Conservation (phyloP, 164 flowering plant species). For the Euptelea pleiosperma region DNA sequence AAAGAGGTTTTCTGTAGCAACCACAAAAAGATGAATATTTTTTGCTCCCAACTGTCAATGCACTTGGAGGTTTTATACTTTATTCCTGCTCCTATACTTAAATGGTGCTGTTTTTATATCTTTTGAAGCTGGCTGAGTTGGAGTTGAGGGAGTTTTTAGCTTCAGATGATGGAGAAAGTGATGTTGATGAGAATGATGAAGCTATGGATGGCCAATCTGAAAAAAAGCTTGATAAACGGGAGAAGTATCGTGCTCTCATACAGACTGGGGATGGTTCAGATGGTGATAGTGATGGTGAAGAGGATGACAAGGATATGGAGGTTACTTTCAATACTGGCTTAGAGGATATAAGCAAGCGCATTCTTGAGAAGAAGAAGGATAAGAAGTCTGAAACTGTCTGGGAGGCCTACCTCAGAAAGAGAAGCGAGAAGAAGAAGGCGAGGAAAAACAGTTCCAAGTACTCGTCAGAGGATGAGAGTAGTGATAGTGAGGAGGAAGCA, state of each 20-base stretch:
- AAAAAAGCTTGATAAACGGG: constrained; percentile 37
- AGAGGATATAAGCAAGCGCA: constrained; percentile 80
- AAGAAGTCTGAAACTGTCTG: constrained; percentile 74
- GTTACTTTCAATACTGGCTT: constrained; percentile 86
- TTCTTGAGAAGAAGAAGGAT: constrained; percentile 69
- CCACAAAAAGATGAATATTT: not conserved
- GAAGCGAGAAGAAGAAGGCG: constrained; percentile 66
- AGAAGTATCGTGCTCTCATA: constrained; percentile 59
- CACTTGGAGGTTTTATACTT: not conserved
- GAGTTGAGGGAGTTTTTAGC: constrained; percentile 77
- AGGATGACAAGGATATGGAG: constrained; percentile 78
- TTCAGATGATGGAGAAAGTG: constrained; percentile 65
- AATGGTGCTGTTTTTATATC: not conserved
- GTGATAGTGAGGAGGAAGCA: constrained; percentile 48
- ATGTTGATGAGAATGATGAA: constrained; percentile 39
- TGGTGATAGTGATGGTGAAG: constrained; percentile 38
- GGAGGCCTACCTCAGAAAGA: constrained; percentile 72
- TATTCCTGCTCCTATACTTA: not conserved
- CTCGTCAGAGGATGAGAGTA: constrained; percentile 66
- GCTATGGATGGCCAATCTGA: constrained; percentile 27
- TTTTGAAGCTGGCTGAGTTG: constrained; percentile 56
- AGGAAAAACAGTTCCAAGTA: constrained; percentile 48
- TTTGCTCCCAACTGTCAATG: not conserved
- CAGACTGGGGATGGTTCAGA: constrained; percentile 65
- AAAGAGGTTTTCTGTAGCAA: no score